These are phyloP conservation scores for Akanthomyces muscarius DNA, from an alignment of 2,329 filamentous ascomycete genomes.

Conservation along the genomic window DNA sequence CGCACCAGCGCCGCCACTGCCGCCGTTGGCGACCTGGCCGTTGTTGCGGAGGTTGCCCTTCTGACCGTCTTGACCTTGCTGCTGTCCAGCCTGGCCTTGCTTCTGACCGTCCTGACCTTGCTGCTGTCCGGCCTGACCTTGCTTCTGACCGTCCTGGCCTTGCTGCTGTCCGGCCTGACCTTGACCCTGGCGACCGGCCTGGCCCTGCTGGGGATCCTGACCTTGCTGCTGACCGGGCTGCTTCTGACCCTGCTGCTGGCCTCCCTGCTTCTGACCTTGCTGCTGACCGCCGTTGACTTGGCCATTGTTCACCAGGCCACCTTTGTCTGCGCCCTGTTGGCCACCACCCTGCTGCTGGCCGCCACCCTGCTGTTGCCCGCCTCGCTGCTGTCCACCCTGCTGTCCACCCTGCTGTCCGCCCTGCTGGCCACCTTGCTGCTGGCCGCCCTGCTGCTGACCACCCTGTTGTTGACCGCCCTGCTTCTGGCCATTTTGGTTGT, in stretches of 20 bases:
- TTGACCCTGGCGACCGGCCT: conserved; percentile 5
- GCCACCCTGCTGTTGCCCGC: not conserved
- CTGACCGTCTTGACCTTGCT: not conserved
- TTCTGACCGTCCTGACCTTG: not conserved
- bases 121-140: not conserved
- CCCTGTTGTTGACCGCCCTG: conserved; percentile 17
- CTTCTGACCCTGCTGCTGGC: conserved; percentile 4
- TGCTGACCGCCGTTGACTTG: conserved; percentile 17
- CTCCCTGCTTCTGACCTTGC: not conserved
- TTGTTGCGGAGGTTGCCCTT: conserved; percentile 9
- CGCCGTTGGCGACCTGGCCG: conserved; percentile 14
- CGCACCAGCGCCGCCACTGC: conserved; percentile 21
- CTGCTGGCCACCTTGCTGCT: conserved; percentile 11
- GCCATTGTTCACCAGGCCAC: conserved; percentile 20
- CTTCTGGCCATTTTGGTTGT: conserved; percentile 21
- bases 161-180: not conserved
- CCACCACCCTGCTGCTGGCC: not conserved
- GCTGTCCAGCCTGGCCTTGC: conserved; percentile 3
- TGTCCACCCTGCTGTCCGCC: conserved; percentile 15
- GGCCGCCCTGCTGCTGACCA: conserved; percentile 1
- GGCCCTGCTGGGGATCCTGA: conserved; percentile 1
- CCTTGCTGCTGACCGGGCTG: conserved; percentile 11
- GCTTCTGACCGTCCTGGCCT: not conserved
- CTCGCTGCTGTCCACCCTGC: conserved; percentile 20
- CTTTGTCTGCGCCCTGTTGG: conserved; percentile 5